Evolutionary conservation across 1,284 basidiomycete genomes (phyloP), one percentile per base, ranked within the genome.

Genomic region (Malassezia brasiliensis): DNA sequence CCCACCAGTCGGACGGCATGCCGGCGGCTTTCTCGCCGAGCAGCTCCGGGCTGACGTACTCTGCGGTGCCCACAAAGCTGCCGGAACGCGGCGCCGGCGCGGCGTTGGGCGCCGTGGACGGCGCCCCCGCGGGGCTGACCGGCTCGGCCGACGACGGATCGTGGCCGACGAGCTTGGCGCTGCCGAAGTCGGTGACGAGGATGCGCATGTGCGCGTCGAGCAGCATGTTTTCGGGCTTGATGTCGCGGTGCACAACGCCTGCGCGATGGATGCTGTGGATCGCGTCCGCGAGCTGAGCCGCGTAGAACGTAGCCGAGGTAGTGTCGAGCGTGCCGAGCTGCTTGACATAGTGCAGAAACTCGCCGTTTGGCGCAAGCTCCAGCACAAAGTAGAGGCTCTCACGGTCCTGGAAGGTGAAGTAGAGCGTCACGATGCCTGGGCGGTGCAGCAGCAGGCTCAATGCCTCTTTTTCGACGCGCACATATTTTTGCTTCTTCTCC

Each of bases 21-120:
- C 75, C 68, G 0, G 77, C 78, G 0, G 75, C 82, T 61, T 85
- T 85, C 45, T 82, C 81, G 53, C 82, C 68, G 19, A 98, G 78
- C 10, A 98, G 80, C 76, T 98, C 93, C 0, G 93, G 93, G 10
- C 87, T 85, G 56, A 96, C 87, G 71, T 96, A 98, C 67, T 96
- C 90, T 0, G 93, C 89, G 1, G 91, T 94, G 10, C 93, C 93
- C 20, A 98, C 94, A 76, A 94, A 98, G 0, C 88, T 90, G 61
- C 30, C 28, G 25, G 39, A 36, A 5, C 34, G 14, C 17, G 36
- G 3, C 12, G 35, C n/a, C 1, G 40, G 53, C 10, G 37, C 19
- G n/a, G 57, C 58, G 11, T 54, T 57, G 10, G 31, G 52, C 5
- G 38, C 40, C 6, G 42, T 10, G 14, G 42, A 5, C 10, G 17